Conservation (phyloP, 305 asterid genomes). For the Vinca major region DNA sequence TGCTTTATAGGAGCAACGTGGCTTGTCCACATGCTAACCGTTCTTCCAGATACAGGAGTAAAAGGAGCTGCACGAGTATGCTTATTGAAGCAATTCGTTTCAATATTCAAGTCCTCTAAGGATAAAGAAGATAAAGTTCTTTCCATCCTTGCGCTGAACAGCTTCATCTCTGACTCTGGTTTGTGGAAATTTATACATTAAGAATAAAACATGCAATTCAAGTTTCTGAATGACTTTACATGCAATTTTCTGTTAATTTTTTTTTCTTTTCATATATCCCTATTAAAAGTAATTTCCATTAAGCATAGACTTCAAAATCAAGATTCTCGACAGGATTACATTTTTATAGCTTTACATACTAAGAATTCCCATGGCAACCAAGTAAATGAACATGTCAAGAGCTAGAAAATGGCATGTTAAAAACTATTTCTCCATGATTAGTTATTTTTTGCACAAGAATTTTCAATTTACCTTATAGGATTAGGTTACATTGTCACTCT, state of each 20-base stretch:
- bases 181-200: neutral
- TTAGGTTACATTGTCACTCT: neutral
- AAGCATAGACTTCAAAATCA: neutral
- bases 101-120: constrained; percentile 48
- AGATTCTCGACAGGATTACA: neutral
- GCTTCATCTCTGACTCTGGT: constrained; percentile 44
- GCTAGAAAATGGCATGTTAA: neutral
- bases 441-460: neutral
- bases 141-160: constrained; percentile 71
- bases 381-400: neutral
- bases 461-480: neutral
- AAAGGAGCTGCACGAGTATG: constrained; percentile 77
- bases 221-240: neutral
- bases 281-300: neutral
- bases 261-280: neutral
- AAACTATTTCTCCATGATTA: neutral
- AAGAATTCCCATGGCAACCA: neutral
- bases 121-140: constrained; percentile 56
- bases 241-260: neutral
- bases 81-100: constrained; percentile 53
- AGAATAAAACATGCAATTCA: neutral
- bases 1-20: constrained; percentile 71
- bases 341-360: neutral
- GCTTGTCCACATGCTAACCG: constrained; percentile 61
- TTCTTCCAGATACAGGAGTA: constrained; percentile 76